phyloP scores from a whole-genome alignment of 2,329 filamentous ascomycete genomes.

The Byssochlamys sp. region DNA sequence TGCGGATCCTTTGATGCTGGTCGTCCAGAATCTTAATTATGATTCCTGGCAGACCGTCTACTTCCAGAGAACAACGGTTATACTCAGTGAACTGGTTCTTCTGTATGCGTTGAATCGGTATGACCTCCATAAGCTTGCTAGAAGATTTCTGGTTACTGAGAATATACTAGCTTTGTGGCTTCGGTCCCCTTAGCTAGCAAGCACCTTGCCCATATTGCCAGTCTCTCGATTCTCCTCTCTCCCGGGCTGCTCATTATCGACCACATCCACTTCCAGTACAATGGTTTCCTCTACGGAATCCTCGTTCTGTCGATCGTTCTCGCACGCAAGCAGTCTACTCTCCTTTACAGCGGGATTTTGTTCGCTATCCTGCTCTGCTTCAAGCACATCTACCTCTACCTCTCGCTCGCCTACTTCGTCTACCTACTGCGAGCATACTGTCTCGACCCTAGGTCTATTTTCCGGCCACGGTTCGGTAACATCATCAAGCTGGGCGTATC shows the following conservation, averaged over 20 bases:
- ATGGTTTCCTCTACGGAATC: constrained; percentile 89
- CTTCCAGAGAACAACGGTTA: constrained; percentile 84
- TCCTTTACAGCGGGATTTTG: constrained; percentile 67
- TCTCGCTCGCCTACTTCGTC: constrained; percentile 91
- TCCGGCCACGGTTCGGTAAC: constrained; percentile 67
- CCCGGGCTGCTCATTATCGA: constrained; percentile 94
- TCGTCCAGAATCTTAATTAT: constrained; percentile 70
- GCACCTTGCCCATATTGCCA: constrained; percentile 71
- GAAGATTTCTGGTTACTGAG: background rate
- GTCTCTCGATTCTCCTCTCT: constrained; percentile 80
- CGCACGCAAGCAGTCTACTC: constrained; percentile 63
- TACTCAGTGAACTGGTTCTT: constrained; percentile 72
- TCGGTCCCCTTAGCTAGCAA: constrained; percentile 57
- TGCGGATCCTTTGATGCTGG: constrained; percentile 71
- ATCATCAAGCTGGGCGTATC: constrained; percentile 71
- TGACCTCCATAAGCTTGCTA: constrained; percentile 9
- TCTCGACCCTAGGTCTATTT: constrained; percentile 64
- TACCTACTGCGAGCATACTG: constrained; percentile 86
- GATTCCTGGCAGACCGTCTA: constrained; percentile 89
- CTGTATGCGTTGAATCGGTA: constrained; percentile 72
- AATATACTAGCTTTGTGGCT: constrained; percentile 58
- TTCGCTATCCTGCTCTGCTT: constrained; percentile 83
- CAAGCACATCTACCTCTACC: constrained; percentile 96
- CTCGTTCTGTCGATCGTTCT: constrained; percentile 77
- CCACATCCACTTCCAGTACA: constrained; percentile 98